Base-by-base conservation (phyloP, 768 basidiomycete genomes). In the Trichaptum fuscoviolaceum region DNA sequence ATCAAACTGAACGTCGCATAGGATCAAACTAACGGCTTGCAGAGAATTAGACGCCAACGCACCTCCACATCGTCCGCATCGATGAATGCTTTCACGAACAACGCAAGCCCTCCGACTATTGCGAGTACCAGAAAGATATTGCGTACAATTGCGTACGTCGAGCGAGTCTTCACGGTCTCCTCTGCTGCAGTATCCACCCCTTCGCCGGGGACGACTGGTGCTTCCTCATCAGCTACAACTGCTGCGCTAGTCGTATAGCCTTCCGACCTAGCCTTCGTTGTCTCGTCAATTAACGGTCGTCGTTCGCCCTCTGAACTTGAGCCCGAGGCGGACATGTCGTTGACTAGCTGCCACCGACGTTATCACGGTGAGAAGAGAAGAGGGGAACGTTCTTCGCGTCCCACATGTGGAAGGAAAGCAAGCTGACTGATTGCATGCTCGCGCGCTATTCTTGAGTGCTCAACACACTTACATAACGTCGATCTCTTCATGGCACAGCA, bases 51-150 rank as follows among this genome's bases (percentile, higher is more conserved):
- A 5, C 9, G 7, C 15, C 18, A 36, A 52, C 36, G 64, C 66
- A 91, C 90, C 58, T 90, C 82, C 12, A 85, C 82, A 73, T 92
- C 87, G 25, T 83, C 88, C 8, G 87, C 80, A 58, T 90, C 87
- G 10, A 90, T 84, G 71, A 90, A 87, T 2, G 85, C 88, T 69
- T 91, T 90, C 73, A 92, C 80, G 64, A 92, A 58, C 35, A 58
- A 25, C 25, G 36, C 57, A 35, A 67, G 35, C 58, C 62, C 42
- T 52, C 42, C 42, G 42, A 20, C 42, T 4, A 52, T 52, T 12
- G 42, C 20, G 15, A 20, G 15, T 12, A 52, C 15, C 15, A 52
- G 42, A 20, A 52, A 12, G 42, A 52, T 52, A 52, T 52, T 52
- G 42, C 42, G 42, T 20, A 52, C 42, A 12, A 52, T 52, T 20